Evolutionary conservation across 345 rosid species (phyloP).

Genomic region (Salix suchowensis): DNA sequence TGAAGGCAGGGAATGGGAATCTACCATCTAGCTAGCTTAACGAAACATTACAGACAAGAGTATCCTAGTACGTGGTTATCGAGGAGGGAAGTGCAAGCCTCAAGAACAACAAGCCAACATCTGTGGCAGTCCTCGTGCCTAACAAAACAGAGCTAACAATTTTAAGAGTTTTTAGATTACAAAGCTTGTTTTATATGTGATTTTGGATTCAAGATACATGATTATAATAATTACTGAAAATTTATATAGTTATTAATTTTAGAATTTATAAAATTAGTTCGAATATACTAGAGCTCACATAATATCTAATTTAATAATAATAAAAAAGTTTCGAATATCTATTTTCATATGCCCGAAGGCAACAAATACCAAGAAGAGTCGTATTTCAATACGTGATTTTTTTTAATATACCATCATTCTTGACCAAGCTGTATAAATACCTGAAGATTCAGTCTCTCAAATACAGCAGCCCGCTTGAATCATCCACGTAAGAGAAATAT

Average conservation of each 20-base stretch:
- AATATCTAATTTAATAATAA: no score
- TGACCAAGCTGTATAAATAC: neutral
- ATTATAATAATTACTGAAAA: no score
- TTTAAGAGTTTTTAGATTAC: no score
- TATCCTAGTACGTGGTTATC: neutral
- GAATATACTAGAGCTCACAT: no score
- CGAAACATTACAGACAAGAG: neutral
- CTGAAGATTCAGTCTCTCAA: neutral
- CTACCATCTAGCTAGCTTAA: no score
- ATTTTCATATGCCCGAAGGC: neutral
- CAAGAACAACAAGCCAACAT: neutral
- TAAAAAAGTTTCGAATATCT: no score
- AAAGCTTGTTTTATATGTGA: no score
- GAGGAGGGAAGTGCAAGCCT: neutral
- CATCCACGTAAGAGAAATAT: neutral
- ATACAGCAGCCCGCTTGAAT: neutral
- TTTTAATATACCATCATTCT: neutral
- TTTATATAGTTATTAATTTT: no score
- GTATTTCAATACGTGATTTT: neutral
- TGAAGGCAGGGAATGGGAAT: no score
- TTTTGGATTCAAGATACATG: no score
- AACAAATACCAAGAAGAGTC: neutral
- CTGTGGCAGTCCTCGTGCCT: neutral
- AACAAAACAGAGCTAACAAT: no score
- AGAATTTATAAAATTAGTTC: rapidly evolving